Base-by-base conservation (phyloP, 2,329 filamentous ascomycete genomes). In the Alternaria hordeiaustralica region DNA sequence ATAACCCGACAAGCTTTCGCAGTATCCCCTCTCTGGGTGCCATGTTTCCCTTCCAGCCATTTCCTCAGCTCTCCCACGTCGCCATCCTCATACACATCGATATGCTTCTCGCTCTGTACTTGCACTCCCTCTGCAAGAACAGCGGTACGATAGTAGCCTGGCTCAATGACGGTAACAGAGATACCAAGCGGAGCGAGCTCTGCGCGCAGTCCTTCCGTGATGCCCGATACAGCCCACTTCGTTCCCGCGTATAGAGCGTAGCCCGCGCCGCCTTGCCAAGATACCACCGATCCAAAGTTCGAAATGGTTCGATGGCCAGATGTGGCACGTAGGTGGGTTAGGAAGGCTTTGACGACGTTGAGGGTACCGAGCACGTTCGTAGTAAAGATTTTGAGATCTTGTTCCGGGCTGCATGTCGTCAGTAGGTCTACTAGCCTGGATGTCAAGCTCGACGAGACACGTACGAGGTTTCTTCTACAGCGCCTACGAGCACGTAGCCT, bases 11-110 rank as follows among this genome's bases (percentile, higher is more conserved):
- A 78, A 0, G 84, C 88, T 79, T 88, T 88, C 18, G 75, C 76
- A 4, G 87, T 82, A 70, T 90, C 87, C 0, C 88, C 88, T 0
- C 79, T 82, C 77, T 89, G 87, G 0, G 84, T 82, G 15, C 84
- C 80, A 63, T 88, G 77, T 11, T 76, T 75, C 3, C 47, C 45
- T 4, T 75, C 72, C 30, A 87, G 63, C 3, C 59, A 45, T 18
- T 65, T 72, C 55, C 82, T 72, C 18, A 75, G 36, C 28, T 71
- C 53, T 8, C 73, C 81, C 6, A 79, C 78, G 3, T 79, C 68
- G 0, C 80, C 75, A 13, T 78, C 73, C 50, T 78, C 71, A 54
- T 82, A 80, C 20, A 64, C 78, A 30, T 72, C 58, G 5, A 78
- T 70, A 23, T 21, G 51, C 58, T 65, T 67, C 47, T 63, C 51